A percentile compares a stretch with the other conserved stretches of the same genome.
phyloP scores from a whole-genome alignment of 257 asterid genomes.

The Solanum peruvianum region DNA sequence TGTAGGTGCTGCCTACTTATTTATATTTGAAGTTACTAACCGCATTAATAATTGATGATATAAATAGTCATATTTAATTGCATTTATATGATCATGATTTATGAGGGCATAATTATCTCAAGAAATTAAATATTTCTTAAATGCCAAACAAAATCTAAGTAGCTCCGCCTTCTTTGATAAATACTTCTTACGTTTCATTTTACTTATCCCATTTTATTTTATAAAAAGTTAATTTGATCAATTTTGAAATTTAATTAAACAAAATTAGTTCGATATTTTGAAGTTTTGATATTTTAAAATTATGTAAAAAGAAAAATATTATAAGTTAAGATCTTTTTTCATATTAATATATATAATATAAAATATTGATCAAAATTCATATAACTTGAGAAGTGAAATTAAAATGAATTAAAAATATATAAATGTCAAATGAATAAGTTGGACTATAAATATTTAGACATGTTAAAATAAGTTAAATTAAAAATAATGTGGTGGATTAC shows the following conservation, averaged over 20 bases:
- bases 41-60: neutral
- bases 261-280: neutral
- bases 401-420: neutral
- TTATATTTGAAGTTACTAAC: neutral
- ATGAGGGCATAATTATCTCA: neutral
- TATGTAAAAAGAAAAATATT: neutral
- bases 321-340: too few relatives aligned
- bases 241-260: too few relatives aligned
- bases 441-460: neutral
- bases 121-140: neutral
- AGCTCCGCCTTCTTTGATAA: neutral
- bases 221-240: too few relatives aligned
- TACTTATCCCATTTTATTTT: too few relatives aligned
- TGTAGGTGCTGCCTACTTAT: neutral
- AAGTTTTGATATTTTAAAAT: neutral
- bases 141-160: neutral
- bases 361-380: too few relatives aligned
- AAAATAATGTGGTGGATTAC: neutral
- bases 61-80: neutral
- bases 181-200: neutral
- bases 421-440: neutral
- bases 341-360: too few relatives aligned
- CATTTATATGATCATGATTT: neutral
- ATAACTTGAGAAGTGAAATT: neutral
- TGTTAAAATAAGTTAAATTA: neutral